Percentiles rank a stretch among this genome's conserved stretches.
Conservation (phyloP, 2,329 filamentous ascomycete genomes). For the Triangularia verruculosa region DNA sequence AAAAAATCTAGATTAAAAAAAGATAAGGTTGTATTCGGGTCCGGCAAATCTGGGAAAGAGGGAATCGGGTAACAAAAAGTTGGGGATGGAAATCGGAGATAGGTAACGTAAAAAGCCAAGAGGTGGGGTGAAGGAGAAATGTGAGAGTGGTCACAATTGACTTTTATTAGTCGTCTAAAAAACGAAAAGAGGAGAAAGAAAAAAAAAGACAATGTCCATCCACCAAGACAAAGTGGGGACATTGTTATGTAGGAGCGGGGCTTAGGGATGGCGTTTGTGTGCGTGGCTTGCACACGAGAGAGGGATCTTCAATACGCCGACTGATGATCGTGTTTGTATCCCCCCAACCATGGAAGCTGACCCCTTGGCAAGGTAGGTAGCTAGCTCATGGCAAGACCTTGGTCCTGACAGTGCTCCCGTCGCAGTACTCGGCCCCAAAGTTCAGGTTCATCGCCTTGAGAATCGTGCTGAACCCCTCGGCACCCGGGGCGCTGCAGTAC, state of each 20-base stretch:
- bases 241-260: no score
- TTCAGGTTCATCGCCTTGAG: slow-evolving; percentile 64
- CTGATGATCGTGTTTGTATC: no score
- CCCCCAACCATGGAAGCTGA: background rate
- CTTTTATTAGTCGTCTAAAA: background rate
- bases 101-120: no score
- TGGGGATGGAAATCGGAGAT: no score
- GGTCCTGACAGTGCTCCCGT: slow-evolving; percentile 29
- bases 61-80: background rate
- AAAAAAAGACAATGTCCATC: background rate
- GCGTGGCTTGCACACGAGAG: background rate
- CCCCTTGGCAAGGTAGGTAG: no score
- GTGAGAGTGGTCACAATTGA: background rate
- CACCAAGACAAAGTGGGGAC: background rate
- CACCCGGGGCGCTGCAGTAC: slow-evolving; percentile 47
- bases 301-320: background rate
- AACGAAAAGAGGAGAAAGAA: background rate
- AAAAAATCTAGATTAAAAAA: background rate
- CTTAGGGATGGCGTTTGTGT: background rate
- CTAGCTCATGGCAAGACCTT: slow-evolving; percentile 12
- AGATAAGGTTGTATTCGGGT: background rate
- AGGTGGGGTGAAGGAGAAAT: background rate
- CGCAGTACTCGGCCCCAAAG: slow-evolving; percentile 60
- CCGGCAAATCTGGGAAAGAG: background rate
- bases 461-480: slow-evolving; percentile 58